Percentiles rank a stretch among this genome's conserved stretches.
Conservation (phyloP, 768 basidiomycete genomes). For the Mycena haematopus region DNA sequence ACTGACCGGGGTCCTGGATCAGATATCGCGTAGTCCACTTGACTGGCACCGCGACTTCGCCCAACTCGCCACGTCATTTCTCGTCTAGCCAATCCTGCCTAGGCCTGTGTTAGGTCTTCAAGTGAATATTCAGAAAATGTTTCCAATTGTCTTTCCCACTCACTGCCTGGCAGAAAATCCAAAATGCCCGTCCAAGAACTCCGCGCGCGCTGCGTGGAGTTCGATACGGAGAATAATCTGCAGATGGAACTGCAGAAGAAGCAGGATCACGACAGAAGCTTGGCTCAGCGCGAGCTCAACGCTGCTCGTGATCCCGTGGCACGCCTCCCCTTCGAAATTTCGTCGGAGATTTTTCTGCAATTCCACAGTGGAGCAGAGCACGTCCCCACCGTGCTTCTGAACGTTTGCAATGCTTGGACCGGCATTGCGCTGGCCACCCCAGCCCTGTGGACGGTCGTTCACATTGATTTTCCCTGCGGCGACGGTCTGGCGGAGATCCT, state of each 20-base stretch:
- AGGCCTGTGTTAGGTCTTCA: too few species aligned
- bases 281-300: not conserved
- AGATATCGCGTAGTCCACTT: too few species aligned
- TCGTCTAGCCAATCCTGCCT: too few species aligned
- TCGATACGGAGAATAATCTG: not conserved
- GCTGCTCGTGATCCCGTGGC: not conserved
- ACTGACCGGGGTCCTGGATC: too few species aligned
- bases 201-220: not conserved
- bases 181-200: not conserved
- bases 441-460: not conserved
- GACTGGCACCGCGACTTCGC: too few species aligned
- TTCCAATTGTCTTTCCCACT: too few species aligned
- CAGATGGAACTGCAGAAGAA: not conserved
- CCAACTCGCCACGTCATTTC: too few species aligned
- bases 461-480: not conserved
- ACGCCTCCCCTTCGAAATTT: not conserved
- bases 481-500: not conserved
- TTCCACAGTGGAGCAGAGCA: not conserved
- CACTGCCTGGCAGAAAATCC: too few species aligned
- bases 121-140: too few species aligned
- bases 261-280: not conserved
- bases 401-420: conserved; percentile 8
- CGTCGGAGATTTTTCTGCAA: not conserved
- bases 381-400: not conserved
- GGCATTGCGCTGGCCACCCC: not conserved